Conservation (phyloP, 2,329 filamentous ascomycete genomes). For the Sporothrix variecibatus region DNA sequence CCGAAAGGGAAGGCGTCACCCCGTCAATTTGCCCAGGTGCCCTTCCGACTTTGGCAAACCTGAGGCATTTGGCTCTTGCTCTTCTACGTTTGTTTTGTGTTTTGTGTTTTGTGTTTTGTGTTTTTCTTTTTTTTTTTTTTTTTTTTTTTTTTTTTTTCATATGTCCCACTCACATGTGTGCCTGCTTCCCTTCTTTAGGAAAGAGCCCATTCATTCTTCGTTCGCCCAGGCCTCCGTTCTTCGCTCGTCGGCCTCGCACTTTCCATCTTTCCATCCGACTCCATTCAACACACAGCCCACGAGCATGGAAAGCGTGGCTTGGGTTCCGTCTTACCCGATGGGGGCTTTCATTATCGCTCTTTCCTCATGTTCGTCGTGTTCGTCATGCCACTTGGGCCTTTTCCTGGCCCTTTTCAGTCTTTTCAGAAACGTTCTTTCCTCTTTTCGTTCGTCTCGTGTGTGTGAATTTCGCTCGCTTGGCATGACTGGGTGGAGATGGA, state of each 20-base stretch:
- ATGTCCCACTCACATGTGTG: not conserved
- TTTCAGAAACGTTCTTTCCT: not conserved
- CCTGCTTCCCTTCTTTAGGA: not conserved
- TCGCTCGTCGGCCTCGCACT: conserved; percentile 6
- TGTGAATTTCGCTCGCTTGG: conserved; percentile 6
- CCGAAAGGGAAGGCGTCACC: not conserved
- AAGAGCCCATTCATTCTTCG: not conserved
- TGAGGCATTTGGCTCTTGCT: not conserved
- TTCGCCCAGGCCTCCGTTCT: conserved; percentile 4
- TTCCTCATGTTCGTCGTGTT: not conserved
- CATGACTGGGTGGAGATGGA: not conserved
- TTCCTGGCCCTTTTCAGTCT: not conserved
- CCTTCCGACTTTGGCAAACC: not conserved
- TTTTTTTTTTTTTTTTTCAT: not conserved
- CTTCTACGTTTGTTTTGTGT: not conserved
- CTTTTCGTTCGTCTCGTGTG: conserved; percentile 2
- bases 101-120: not conserved
- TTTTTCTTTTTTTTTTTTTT: not conserved
- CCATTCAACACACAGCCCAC: not conserved
- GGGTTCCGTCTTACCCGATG: not conserved
- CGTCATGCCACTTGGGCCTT: not conserved
- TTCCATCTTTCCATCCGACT: not conserved
- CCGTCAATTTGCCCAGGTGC: not conserved
- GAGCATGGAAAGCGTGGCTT: too few relatives aligned
- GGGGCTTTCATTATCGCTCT: not conserved